Evolutionary conservation across 306 rosid species (phyloP), one percentile per base, ranked within the genome.

Genomic region (Arachis hypogaea): DNA sequence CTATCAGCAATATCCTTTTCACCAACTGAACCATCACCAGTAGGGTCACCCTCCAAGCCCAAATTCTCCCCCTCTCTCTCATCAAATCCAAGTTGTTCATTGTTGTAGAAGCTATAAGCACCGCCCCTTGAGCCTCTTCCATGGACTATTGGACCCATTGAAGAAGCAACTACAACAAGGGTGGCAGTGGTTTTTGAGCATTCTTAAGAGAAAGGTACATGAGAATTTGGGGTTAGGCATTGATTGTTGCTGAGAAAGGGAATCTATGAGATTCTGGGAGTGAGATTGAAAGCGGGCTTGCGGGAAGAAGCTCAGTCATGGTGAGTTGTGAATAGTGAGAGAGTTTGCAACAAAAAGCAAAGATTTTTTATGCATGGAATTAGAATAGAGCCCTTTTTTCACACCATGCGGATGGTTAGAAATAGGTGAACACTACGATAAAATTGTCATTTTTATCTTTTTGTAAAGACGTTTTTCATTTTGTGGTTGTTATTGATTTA

Each of bases 41-140:
- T 14, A 8, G 66, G 72, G 63, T 58, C 67, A 0, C 66, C 58
- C 55, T 81, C 86, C 49, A 81, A 63, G 44, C 74, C 80, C 12
- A 78, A 68, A 69, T 59, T 66, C 12, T 75, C 71, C 2, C 54
- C 77, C 41, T 65, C 74, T 63, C 70, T 50, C 62, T 84, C 94
- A 73, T 84, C 77, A 33, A 88, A 85, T 63, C 85, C 81, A 55
- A 88, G 81, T 49, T 92, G 86, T 52, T 14, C 14, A 33, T 4
- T 4, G 10, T 72, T 30, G 12, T 43, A 76, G 64, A 83, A 74
- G 62, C 71, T 77, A 5, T 66, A 33, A 29, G 73, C 84, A 3
- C 45, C 68, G 6, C 61, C 77, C 45, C 62, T 28, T 10, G 73
- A 42, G 59, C 30, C 4, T n/a, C 42, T 81, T 68, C 80, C 71